Base-by-base conservation (phyloP, 768 basidiomycete genomes). In the Boletus rex-veris region DNA sequence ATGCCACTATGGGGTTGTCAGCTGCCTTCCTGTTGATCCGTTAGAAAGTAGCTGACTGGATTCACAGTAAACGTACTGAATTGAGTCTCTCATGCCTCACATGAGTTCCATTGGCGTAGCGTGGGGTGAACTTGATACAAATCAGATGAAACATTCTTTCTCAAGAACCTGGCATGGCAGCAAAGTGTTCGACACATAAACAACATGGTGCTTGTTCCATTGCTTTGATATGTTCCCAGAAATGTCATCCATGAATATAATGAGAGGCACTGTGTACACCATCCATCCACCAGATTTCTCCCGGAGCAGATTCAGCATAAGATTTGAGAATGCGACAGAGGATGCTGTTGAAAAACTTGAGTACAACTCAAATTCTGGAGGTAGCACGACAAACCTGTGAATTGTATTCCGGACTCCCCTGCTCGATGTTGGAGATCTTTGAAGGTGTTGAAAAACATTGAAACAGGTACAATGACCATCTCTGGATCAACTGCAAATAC, bases 161-260 rank as follows among this genome's bases (percentile, higher is more conserved):
- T 77, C 67, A 0, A 76, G 41, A 18, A 65, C 58, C 30, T 62
- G 31, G 0, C 62, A 53, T 3, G 71, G 71, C 1, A 77, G 28
- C 8, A 45, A 53, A 0, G 48, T 69, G 50, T 75, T 73, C 0
- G 64, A 71, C 48, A 72, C 57, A 16, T 75, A 77, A 0, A 65
- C 48, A 0, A 64, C 58, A 12, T 71, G 65, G 36, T 75, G 71
- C 30, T 70, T 70, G 37, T 76, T 73, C 68, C 71, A 76, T 30
- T 74, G 73, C 37, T 73, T 75, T 4, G 60, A 71, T 2, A 58
- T 49, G 33, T 75, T 74, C 0, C 66, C 73, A 0, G 68, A 75
- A 0, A 75, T 60, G 43, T 75, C 69, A 31, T 75, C 73, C 42
- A 73, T 65, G 50, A 73, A 73, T 0, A 73, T 18, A 2, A 73